Evolutionary conservation across 371 early-diverging fungal species (phyloP).

Genomic region (Mortierella polycephala): DNA sequence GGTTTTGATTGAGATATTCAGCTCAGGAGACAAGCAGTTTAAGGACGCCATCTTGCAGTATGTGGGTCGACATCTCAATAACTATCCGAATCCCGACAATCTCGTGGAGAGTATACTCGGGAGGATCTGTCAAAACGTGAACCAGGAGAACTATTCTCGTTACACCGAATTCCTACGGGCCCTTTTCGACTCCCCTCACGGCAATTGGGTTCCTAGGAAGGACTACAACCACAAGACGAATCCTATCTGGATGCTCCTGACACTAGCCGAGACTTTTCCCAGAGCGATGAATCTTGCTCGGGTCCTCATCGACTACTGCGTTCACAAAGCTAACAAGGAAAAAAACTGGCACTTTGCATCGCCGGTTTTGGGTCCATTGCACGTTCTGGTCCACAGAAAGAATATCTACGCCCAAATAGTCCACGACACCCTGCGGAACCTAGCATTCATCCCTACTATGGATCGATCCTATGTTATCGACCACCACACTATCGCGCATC

Average conservation of each 20-base stretch:
- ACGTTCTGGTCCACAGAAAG: neutral
- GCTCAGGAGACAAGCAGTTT: neutral
- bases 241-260: slow-evolving; percentile 3
- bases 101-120: neutral
- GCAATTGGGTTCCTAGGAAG: slow-evolving; percentile 19
- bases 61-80: slow-evolving; percentile 1
- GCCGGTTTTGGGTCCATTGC: neutral
- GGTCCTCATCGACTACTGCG: slow-evolving; percentile 18
- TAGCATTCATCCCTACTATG: slow-evolving; percentile 9
- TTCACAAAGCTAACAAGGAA: neutral
- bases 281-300: slow-evolving; percentile 7
- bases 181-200: neutral
- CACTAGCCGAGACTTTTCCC: neutral
- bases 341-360: slow-evolving; percentile 3
- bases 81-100: neutral
- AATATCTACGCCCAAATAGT: neutral
- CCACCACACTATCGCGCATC: slow-evolving; percentile 6
- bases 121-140: neutral
- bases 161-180: slow-evolving; percentile 2
- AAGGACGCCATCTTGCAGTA: neutral
- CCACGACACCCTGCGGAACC: neutral
- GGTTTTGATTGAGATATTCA: neutral
- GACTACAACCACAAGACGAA: neutral
- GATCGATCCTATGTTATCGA: slow-evolving; percentile 6
- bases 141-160: neutral